These are phyloP conservation scores for Myriosclerotinia duriaeana DNA, from an alignment of 2,329 filamentous ascomycete species.

Conservation along the genomic window DNA sequence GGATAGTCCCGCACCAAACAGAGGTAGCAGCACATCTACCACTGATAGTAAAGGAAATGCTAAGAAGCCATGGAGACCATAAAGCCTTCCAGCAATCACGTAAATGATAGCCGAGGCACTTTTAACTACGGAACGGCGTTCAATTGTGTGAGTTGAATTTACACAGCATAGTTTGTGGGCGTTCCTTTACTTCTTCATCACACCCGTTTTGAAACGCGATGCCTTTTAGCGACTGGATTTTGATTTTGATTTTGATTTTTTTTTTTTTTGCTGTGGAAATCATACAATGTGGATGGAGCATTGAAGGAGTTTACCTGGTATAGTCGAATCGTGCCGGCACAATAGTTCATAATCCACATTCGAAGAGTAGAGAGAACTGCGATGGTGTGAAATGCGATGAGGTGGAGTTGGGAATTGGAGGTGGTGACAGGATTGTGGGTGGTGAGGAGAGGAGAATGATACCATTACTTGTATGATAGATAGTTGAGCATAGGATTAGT, in stretches of 20 bases:
- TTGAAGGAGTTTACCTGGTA: conserved; percentile 17
- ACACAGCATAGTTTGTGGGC: conserved; percentile 12
- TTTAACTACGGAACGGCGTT: conserved; percentile 14
- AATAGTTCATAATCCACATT: conserved; percentile 20
- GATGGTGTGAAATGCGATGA: conserved; percentile 5
- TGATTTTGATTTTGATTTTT: too few relatives aligned
- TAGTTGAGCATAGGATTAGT: conserved; percentile 20
- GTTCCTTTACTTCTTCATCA: conserved; percentile 15
- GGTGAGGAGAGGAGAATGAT: conserved; percentile 17
- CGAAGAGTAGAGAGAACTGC: conserved; percentile 4
- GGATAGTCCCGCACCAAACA: conserved; percentile 49
- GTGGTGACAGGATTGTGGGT: neutral
- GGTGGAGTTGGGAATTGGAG: neutral
- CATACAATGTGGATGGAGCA: conserved; percentile 13
- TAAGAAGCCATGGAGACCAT: conserved; percentile 34
- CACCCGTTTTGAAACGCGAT: conserved; percentile 13
- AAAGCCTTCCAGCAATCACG: neutral
- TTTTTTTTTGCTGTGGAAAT: conserved; percentile 12
- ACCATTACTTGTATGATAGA: conserved; percentile 26
- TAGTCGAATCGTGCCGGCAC: conserved; percentile 13
- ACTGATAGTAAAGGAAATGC: conserved; percentile 34
- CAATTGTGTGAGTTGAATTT: conserved; percentile 1
- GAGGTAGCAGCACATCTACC: conserved; percentile 32
- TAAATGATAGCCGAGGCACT: conserved; percentile 5
- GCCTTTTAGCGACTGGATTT: conserved; percentile 22